Percentiles rank a stretch among this genome's conserved stretches.
phyloP scores from a whole-genome alignment of 1,284 basidiomycete genomes.

The Porphyrellus sp. region DNA sequence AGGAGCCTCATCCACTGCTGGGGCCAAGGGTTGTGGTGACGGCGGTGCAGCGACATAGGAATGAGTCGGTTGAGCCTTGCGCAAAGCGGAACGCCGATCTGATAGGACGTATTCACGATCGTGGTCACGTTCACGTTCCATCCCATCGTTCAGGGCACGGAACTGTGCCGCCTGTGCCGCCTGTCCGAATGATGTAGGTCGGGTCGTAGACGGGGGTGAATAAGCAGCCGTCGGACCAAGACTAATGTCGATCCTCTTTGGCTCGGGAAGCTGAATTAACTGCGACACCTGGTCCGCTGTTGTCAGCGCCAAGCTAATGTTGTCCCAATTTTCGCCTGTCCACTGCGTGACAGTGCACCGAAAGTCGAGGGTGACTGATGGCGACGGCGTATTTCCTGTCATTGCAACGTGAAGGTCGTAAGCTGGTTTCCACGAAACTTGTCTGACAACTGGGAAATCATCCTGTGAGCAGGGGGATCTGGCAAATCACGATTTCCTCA shows the following conservation, averaged over 20 bases:
- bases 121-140: neutral
- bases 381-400: constrained; percentile 11
- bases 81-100: too few relatives aligned
- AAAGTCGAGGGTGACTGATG: constrained; percentile 18
- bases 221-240: neutral
- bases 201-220: too few relatives aligned
- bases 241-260: constrained; percentile 18
- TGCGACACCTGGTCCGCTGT: constrained; percentile 15
- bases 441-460: constrained; percentile 8
- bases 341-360: constrained; percentile 20
- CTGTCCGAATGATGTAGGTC: neutral
- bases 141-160: neutral
- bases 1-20: neutral
- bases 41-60: neutral
- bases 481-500: neutral
- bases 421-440: constrained; percentile 20
- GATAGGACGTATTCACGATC: neutral
- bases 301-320: constrained; percentile 18
- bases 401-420: constrained; percentile 22
- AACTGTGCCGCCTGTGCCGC: neutral
- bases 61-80: too few relatives aligned
- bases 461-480: neutral
- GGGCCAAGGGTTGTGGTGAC: neutral
- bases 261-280: constrained; percentile 23
- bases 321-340: constrained; percentile 28